phyloP scores from a whole-genome alignment of 768 basidiomycete genomes.

The Lentinula aciculospora region DNA sequence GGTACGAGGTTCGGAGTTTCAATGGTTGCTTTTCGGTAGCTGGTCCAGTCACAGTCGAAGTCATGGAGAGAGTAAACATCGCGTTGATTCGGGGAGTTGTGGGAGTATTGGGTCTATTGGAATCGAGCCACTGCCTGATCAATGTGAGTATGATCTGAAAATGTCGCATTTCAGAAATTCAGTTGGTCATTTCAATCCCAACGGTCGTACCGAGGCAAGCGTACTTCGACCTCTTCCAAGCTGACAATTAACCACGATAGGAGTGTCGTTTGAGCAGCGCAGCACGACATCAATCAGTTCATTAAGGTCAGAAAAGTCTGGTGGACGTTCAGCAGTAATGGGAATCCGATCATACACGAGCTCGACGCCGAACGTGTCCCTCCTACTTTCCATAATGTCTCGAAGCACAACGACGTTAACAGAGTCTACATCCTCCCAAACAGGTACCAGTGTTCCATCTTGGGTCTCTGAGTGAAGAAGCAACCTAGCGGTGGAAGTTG shows the following conservation, averaged over 20 bases:
- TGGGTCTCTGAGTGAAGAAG: constrained; percentile 85
- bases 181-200: background rate
- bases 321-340: constrained; percentile 84
- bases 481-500: constrained; percentile 36
- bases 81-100: constrained; percentile 25
- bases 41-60: constrained; percentile 27
- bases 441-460: constrained; percentile 84
- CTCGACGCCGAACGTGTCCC: constrained; percentile 42
- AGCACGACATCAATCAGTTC: constrained; percentile 79
- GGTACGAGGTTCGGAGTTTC: constrained; percentile 57
- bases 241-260: constrained; percentile 94
- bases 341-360: constrained; percentile 83
- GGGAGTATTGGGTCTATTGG: constrained; percentile 27
- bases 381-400: constrained; percentile 75
- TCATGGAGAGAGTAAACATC: constrained; percentile 38
- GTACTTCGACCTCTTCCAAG: constrained; percentile 91
- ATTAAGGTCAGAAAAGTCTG: constrained; percentile 67
- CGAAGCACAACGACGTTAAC: constrained; percentile 76
- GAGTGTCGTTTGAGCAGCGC: constrained; percentile 60
- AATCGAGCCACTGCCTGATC: constrained; percentile 77
- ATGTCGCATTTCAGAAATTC: background rate
- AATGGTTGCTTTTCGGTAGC: background rate
- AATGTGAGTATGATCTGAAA: constrained; percentile 72
- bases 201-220: constrained; percentile 59
- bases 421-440: constrained; percentile 86